phyloP scores from a whole-genome alignment of 1,139 yeast genomes.

The Yamadazyma buinensis region DNA sequence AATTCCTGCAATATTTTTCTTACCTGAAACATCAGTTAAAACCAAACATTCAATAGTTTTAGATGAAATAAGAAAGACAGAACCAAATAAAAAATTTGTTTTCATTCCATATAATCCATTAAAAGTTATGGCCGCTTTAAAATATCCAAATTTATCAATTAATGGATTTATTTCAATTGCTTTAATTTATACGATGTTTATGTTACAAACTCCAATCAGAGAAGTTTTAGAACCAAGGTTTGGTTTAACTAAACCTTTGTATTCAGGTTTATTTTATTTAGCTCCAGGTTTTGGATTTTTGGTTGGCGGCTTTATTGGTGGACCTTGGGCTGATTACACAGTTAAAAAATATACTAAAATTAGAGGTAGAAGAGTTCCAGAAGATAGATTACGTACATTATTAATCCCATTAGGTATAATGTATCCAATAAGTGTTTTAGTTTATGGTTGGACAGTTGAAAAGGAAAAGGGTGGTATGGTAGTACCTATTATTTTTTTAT shows the following conservation, averaged over 20 bases:
- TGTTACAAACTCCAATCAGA: constrained; percentile 51
- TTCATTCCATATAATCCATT: constrained; percentile 43
- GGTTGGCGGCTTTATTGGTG: constrained; percentile 47
- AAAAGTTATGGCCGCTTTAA: constrained; percentile 34
- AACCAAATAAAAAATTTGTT: constrained; percentile 31
- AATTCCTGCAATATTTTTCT: constrained; percentile 23
- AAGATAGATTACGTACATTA: constrained; percentile 45
- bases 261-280: constrained; percentile 48
- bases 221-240: constrained; percentile 53
- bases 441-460: constrained; percentile 53
- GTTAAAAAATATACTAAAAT: constrained; percentile 40
- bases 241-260: constrained; percentile 39
- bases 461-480: constrained; percentile 51
- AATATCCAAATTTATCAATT: constrained; percentile 36
- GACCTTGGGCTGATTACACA: constrained; percentile 43
- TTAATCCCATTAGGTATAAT: constrained; percentile 34
- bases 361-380: constrained; percentile 46
- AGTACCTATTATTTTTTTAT: constrained; percentile 46
- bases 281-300: constrained; percentile 53
- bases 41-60: constrained; percentile 21
- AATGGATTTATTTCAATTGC: constrained; percentile 42
- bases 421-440: constrained; percentile 36
- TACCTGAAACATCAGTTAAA: constrained; percentile 40
- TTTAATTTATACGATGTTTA: constrained; percentile 45
- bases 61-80: constrained; percentile 13